These are phyloP conservation scores for Pythium grandisporangium DNA, from an alignment of 352 stramenopile genomes.

Conservation along the genomic window DNA sequence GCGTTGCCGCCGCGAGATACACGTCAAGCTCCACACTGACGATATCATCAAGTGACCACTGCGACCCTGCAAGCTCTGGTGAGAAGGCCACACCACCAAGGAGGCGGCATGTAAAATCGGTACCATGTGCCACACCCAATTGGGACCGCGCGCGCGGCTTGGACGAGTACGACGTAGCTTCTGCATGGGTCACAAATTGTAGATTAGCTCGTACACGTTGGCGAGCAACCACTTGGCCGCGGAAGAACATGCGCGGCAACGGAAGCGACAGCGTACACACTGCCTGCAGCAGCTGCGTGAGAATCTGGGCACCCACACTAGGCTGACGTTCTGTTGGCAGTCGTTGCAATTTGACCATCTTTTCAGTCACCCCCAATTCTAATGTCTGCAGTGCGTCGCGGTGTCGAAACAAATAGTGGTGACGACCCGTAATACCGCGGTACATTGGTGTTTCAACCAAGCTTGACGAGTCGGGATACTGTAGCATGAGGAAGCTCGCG, in stretches of 20 bases:
- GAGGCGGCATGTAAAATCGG: conserved; percentile 37
- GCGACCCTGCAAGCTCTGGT: too few relatives aligned
- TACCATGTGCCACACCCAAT: conserved; percentile 35
- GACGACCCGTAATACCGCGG: too few relatives aligned
- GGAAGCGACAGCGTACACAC: conserved; percentile 18
- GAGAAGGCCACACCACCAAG: conserved; percentile 23
- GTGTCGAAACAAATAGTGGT: too few relatives aligned
- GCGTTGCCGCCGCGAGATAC: too few relatives aligned
- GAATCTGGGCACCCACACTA: conserved; percentile 21
- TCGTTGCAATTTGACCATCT: too few relatives aligned
- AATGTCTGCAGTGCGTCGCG: too few relatives aligned
- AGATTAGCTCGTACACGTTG: conserved; percentile 20
- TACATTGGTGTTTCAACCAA: too few relatives aligned
- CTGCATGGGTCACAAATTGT: conserved; percentile 36
- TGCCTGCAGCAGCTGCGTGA: conserved; percentile 24
- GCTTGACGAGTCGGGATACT: too few relatives aligned
- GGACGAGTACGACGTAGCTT: conserved; percentile 26
- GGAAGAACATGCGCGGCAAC: conserved; percentile 33
- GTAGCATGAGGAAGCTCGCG: too few relatives aligned
- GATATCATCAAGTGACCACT: too few relatives aligned
- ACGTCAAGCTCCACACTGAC: too few relatives aligned
- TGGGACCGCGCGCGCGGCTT: conserved; percentile 40
- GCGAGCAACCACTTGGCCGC: conserved; percentile 13
- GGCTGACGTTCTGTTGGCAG: conserved; percentile 3
- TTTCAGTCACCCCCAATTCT: too few relatives aligned